Base-by-base conservation (phyloP, 139 green algal species). In the Trebouxia sp. region DNA sequence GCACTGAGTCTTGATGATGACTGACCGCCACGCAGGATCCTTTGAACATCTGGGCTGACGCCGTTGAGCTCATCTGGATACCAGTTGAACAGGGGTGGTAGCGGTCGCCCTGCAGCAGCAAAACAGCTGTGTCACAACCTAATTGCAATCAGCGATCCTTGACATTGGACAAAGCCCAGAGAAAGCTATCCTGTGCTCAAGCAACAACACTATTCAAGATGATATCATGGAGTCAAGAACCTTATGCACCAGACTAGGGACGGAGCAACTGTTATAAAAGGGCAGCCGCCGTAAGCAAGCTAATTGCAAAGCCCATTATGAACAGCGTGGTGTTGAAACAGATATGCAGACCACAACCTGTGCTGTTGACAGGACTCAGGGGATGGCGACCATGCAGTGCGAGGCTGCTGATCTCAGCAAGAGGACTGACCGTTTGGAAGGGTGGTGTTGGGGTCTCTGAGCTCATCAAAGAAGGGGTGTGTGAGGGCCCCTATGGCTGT, bases 401-500 rank as follows among this genome's bases (percentile, higher is more conserved):
- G n/a, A 14, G 58, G 35, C n/a, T 58, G 69, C 30, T 32, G 28
- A 10, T 69, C 37, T 28, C 15, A 3, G 35, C 10, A n/a, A n/a
- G 14, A 65, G 3, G 3, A 17, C 90, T 80, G 78, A 90, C 94
- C 93, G 76, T 97, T 97, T 10, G 94, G 94, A 75, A 98, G 90
- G 69, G 81, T 81, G n/a, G 89, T 93, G 58, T 51, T 83, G 1
- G 92, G 92, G 32, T 97, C 91, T 38, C 95, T 86, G 76, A 99
- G 85, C 88, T 98, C 95, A 72, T 99, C 96, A 79, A 99, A 99
- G 87, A 98, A 99, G 14, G 94, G 87, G 88, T 99, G 96, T 7
- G 90, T 89, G 87, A 98, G 91, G 20, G 92, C 92, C 62, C 94
- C 79, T 6, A 95, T 47, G 6, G 92, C 91, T 0, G 80, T 92